Evolutionary conservation across 2,329 filamentous ascomycete species (phyloP), one percentile per base, ranked within the genome.

Genomic region (Fusarium hainanense): DNA sequence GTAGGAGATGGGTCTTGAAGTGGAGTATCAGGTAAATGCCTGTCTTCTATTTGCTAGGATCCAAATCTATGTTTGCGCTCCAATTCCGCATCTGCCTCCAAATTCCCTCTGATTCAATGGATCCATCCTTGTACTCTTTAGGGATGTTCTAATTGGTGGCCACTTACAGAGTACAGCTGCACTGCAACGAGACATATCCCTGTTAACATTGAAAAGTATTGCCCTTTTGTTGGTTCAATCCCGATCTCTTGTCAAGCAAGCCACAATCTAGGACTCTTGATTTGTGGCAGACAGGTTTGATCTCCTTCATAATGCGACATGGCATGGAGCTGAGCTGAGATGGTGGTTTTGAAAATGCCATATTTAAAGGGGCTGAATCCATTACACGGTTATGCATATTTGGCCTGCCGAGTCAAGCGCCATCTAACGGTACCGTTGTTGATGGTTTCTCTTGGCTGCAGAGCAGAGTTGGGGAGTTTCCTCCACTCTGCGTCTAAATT

Each of bases 331-430:
- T 37, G 34, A 37, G 18, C 34, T 37, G 9, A 49, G 47, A 60
- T 44, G 47, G 54, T 42, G 4, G 18, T 58, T 55, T 66, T 14
- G n/a, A 25, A 25, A 44, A 46, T 14, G 40, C 50, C 50, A 56
- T 62, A 10, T 43, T 43, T 40, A 14, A 21, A 40, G 7, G 21
- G 10, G 37, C 18, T 34, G 42, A 18, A 25, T 41, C 23, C 18
- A 23, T 25, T 18, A 21, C 13, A 49, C n/a, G 27, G 21, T 27
- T 18, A 32, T 28, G 41, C 37, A 41, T 27, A 40, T 58, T 27
- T 30, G 37, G 42, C 37, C 48, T 60, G 42, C 63, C 61, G 61
- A 65, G 47, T 27, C 28, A 65, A 40, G 54, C 46, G 54, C 63
- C 42, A 37, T 58, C 32, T 20, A 51, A 23, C 40, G 41, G 42